Conservation (phyloP, 1,284 basidiomycete genomes). For the Cryptococcus sp. region DNA sequence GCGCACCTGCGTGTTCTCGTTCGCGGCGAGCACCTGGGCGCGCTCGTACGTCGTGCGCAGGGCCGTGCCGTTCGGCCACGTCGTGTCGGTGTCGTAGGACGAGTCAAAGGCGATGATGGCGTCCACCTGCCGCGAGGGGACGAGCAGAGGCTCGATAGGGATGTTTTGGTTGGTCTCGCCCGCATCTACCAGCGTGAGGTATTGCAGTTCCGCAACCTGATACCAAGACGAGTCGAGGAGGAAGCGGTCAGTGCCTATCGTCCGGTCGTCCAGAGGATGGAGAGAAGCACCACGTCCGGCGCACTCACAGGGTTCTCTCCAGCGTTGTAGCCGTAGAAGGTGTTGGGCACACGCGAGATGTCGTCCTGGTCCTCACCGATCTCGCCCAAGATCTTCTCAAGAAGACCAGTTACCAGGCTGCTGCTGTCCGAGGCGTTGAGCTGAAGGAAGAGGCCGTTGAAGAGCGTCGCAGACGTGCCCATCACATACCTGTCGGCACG, state of each 20-base stretch:
- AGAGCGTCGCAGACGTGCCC: slow-evolving; percentile 51
- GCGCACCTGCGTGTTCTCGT: slow-evolving; percentile 33
- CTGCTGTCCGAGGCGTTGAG: slow-evolving; percentile 43
- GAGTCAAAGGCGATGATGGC: slow-evolving; percentile 56
- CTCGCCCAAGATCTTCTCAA: slow-evolving; percentile 39
- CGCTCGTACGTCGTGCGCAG: slow-evolving; percentile 45
- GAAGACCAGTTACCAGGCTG: slow-evolving; percentile 24
- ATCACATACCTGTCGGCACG: slow-evolving; percentile 49
- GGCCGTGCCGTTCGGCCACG: slow-evolving; percentile 55
- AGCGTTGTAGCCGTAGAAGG: slow-evolving; percentile 47
- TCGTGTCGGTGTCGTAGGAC: slow-evolving; percentile 53
- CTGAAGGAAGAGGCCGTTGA: slow-evolving; percentile 36
- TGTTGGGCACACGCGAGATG: slow-evolving; percentile 51
- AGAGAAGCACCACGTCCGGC: no score
- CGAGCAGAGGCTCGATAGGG: slow-evolving; percentile 55
- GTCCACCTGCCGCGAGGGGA: slow-evolving; percentile 53
- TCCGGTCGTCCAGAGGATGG: no score
- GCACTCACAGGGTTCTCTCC: slow-evolving; percentile 40
- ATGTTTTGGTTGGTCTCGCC: slow-evolving; percentile 54
- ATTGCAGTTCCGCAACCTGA: slow-evolving; percentile 17
- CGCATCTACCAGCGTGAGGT: slow-evolving; percentile 53
- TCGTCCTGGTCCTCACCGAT: slow-evolving; percentile 50
- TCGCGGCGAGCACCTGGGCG: slow-evolving; percentile 25
- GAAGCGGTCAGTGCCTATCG: no score
- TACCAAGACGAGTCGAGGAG: no score